These are phyloP conservation scores for Coemansia sp. DNA, from an alignment of 192 early-diverging fungal species.

Conservation along the genomic window DNA sequence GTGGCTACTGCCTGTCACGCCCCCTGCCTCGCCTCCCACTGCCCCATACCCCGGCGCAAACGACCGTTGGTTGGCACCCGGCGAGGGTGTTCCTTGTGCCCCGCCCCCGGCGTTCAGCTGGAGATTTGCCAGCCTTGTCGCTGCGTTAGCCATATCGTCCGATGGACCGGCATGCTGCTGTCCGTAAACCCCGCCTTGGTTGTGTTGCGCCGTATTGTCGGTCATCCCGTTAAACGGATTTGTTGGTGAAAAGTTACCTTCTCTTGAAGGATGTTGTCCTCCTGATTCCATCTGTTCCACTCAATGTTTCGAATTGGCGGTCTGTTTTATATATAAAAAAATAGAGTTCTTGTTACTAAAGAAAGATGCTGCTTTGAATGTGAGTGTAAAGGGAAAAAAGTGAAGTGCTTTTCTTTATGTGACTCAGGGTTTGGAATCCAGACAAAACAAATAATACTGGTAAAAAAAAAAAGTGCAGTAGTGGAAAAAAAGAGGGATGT, in stretches of 20 bases:
- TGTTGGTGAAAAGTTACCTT: slow-evolving; percentile 39
- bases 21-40: slow-evolving; percentile 8
- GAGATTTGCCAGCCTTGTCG: slow-evolving; percentile 44
- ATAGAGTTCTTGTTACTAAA: neutral
- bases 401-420: neutral
- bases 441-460: neutral
- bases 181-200: slow-evolving; percentile 4
- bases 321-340: neutral
- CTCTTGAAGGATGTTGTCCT: slow-evolving; percentile 26
- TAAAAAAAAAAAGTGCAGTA: neutral
- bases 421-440: neutral
- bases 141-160: slow-evolving; percentile 28
- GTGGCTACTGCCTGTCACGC: slow-evolving; percentile 24
- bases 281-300: slow-evolving; percentile 14
- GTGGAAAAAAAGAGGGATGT: neutral
- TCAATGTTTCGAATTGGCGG: neutral
- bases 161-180: neutral
- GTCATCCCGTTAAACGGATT: slow-evolving; percentile 47
- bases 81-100: slow-evolving; percentile 9
- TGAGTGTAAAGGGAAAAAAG: neutral
- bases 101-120: slow-evolving; percentile 27
- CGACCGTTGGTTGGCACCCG: slow-evolving; percentile 3
- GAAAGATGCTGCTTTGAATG: neutral
- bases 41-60: slow-evolving; percentile 19
- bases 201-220: slow-evolving; percentile 15